A percentile compares a stretch with the other conserved stretches of the same genome.
Evolutionary conservation across 257 asterid genomes (phyloP).

Genomic region (Primulina tabacum): DNA sequence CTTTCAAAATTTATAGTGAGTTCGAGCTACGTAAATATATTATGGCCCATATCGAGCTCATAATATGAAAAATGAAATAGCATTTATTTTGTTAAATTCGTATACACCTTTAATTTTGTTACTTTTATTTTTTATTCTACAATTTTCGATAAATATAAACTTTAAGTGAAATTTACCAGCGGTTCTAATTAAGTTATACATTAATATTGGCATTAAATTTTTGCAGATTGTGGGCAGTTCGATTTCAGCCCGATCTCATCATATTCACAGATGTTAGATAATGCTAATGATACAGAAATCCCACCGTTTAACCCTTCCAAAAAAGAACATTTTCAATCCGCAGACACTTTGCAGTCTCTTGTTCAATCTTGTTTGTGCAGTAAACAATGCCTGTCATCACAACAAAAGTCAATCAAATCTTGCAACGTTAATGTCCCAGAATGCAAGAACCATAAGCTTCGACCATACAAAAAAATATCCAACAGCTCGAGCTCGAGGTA

Average conservation of each 20-base stretch:
- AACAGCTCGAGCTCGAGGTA: conserved; percentile 2
- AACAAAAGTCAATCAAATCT: not conserved
- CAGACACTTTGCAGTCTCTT: conserved; percentile 39
- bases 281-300: not conserved
- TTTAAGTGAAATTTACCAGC: not conserved
- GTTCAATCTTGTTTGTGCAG: conserved; percentile 34
- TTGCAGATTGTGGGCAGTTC: conserved; percentile 17
- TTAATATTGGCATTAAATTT: not conserved
- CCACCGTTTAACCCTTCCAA: not conserved
- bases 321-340: conserved; percentile 13
- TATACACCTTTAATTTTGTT: too few relatives aligned
- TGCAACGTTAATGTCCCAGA: not conserved
- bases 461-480: not conserved
- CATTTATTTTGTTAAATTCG: too few relatives aligned
- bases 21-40: not conserved
- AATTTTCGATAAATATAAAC: too few relatives aligned
- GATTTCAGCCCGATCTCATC: not conserved
- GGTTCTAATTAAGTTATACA: too few relatives aligned
- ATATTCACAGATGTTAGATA: not conserved
- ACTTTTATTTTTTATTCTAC: too few relatives aligned
- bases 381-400: conserved; percentile 9
- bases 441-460: conserved; percentile 19
- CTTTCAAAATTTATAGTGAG: not conserved
- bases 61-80: too few relatives aligned
- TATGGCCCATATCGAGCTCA: too few relatives aligned